Conservation (phyloP, 2,329 filamentous ascomycete species). For the Lecanosticta acicola region DNA sequence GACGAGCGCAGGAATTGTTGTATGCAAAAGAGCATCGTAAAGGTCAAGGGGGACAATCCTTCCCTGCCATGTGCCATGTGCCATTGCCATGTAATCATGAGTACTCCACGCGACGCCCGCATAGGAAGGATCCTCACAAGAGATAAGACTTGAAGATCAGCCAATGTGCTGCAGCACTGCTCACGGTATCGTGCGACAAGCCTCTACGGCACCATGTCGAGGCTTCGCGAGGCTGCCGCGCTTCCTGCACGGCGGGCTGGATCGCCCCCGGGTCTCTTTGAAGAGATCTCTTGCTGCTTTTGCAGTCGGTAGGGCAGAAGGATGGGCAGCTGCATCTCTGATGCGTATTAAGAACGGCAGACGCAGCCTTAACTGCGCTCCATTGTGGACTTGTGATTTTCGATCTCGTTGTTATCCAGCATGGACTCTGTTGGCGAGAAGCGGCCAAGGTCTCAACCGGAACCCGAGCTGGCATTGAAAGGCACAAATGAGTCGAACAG, state of each 20-base stretch:
- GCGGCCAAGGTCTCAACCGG: not conserved
- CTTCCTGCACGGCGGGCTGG: not conserved
- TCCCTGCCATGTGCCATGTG: no score
- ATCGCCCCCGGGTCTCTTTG: not conserved
- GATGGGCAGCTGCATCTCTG: not conserved
- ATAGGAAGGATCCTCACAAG: slow-evolving; percentile 4
- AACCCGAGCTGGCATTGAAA: not conserved
- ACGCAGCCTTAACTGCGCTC: not conserved
- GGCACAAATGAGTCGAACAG: slow-evolving; percentile 9
- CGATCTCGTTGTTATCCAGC: not conserved
- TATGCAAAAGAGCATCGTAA: no score
- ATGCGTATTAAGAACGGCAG: not conserved
- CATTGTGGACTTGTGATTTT: not conserved
- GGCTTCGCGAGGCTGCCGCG: slow-evolving; percentile 1
- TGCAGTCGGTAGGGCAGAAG: not conserved
- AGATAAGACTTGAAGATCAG: not conserved
- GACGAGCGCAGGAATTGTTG: no score
- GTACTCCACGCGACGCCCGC: slow-evolving; percentile 1
- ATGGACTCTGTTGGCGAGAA: not conserved
- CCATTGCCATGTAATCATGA: not conserved
- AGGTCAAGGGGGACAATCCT: no score
- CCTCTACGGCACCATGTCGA: not conserved
- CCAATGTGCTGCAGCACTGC: not conserved
- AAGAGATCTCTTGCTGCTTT: slow-evolving; percentile 4
- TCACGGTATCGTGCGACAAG: not conserved